Conservation (phyloP, 495 filamentous ascomycete genomes). For the Trypethelium eluteriae region DNA sequence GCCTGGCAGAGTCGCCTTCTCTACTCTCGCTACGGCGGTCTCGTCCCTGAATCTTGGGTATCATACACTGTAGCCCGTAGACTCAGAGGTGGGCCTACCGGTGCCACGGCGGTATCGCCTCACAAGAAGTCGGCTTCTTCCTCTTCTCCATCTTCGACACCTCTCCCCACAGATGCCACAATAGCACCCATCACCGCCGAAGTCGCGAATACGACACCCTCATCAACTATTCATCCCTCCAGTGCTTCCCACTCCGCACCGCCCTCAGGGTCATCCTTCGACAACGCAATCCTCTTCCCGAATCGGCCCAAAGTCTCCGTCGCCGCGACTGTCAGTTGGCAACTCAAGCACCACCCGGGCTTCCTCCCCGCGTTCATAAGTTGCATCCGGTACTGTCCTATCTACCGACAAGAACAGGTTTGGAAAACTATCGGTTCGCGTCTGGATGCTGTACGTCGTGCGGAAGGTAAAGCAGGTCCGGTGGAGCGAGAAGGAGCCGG, state of each 20-base stretch:
- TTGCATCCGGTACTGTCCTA: slow-evolving; percentile 51
- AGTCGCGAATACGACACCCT: slow-evolving; percentile 16
- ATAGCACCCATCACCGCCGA: not conserved
- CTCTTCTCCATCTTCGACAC: not conserved
- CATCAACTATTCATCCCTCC: slow-evolving; percentile 12
- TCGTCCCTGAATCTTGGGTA: slow-evolving; percentile 53
- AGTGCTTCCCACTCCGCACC: slow-evolving; percentile 2
- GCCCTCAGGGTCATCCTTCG: not conserved
- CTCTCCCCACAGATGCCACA: not conserved
- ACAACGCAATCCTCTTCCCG: slow-evolving; percentile 20
- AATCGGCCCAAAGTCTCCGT: slow-evolving; percentile 40
- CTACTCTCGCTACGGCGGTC: slow-evolving; percentile 44
- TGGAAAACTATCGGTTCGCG: slow-evolving; percentile 52
- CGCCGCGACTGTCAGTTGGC: slow-evolving; percentile 47
- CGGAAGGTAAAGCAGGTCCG: slow-evolving; percentile 21
- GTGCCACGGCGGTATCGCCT: slow-evolving; percentile 1
- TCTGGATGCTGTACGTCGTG: slow-evolving; percentile 40
- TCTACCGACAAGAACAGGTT: slow-evolving; percentile 42
- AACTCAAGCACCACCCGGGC: slow-evolving; percentile 47
- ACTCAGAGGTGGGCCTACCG: slow-evolving; percentile 32
- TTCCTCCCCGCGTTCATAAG: slow-evolving; percentile 53
- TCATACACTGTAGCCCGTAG: slow-evolving; percentile 47
- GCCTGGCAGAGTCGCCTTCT: slow-evolving; percentile 51
- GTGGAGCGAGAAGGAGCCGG: slow-evolving; percentile 19
- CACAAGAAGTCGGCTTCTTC: slow-evolving; percentile 1